Evolutionary conservation across 495 filamentous ascomycete genomes (phyloP), one percentile per base, ranked within the genome.

Genomic region (Pyrenula massariospora): DNA sequence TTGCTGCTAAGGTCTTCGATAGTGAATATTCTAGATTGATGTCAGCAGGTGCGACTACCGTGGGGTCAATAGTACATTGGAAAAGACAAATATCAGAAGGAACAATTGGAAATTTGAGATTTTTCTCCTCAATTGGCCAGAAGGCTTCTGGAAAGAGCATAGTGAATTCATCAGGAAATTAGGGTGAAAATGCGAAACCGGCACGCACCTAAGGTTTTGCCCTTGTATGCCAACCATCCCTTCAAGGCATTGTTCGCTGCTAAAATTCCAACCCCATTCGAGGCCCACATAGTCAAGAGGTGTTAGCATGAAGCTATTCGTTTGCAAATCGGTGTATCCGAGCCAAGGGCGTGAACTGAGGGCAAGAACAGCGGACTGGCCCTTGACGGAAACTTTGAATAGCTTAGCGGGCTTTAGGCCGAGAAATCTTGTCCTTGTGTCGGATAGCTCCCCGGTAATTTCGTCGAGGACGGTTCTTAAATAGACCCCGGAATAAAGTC

Each of bases 161-260:
- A 57, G 68, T 73, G 63, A 62, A 77, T 69, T 92, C 87, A 89
- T 95, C 86, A 91, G 81, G 24, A 60, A 60, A 55, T 42, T 12
- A 56, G 57, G 48, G 3, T 20, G 55, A 36, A n/a, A 24, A 53
- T 48, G 31, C 31, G 5, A 5, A 15, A 42, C 8, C 8, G 31
- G 5, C 19, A 83, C 88, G 68, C 80, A 94, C 90, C 89, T 76
- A 20, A 99, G 75, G 67, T 87, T 94, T 64, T 91, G 84, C 24
- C 84, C 89, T 68, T 95, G 88, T 54, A 99, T 92, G 54, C 91
- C 91, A 36, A 97, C 91, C 86, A 99, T 91, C 22, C 93, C 92
- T 70, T 95, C 91, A 12, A 84, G 77, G 60, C 90, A 94, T 63
- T 93, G 86, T 70, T 95, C 89, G 62, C 89, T 95, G 62, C 86